phyloP scores from a whole-genome alignment of 2,329 filamentous ascomycete species.

The Orbilia quercus region DNA sequence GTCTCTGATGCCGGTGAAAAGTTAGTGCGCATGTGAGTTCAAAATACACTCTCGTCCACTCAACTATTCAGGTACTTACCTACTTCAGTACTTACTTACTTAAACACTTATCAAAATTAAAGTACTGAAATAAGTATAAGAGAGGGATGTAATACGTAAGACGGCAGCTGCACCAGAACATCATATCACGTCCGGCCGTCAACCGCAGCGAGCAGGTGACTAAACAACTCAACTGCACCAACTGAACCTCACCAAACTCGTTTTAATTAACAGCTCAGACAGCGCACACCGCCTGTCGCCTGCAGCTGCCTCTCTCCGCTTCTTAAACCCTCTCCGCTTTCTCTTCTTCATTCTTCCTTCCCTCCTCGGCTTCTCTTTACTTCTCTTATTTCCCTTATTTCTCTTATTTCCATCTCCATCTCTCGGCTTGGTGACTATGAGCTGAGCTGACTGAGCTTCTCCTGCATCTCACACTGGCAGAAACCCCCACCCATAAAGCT shows the following conservation, averaged over 20 bases:
- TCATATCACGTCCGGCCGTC: too few species aligned
- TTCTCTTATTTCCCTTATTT: slow-evolving; percentile 6
- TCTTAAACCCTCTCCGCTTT: neutral
- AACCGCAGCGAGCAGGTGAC: slow-evolving; percentile 1
- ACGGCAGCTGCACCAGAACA: neutral
- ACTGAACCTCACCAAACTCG: too few species aligned
- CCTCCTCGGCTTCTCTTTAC: slow-evolving; percentile 3
- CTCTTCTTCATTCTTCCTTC: slow-evolving; percentile 14
- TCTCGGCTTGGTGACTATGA: neutral
- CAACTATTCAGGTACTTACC: too few species aligned
- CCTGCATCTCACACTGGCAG: too few species aligned
- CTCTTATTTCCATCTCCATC: neutral
- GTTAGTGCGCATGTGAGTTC: too few species aligned
- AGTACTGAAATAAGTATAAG: too few species aligned
- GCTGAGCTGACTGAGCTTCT: slow-evolving; percentile 7
- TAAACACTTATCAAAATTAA: too few species aligned
- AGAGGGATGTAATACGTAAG: neutral
- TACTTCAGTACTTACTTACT: too few species aligned
- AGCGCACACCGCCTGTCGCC: slow-evolving; percentile 21
- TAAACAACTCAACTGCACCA: slow-evolving; percentile 41
- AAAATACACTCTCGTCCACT: too few species aligned
- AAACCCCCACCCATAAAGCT: slow-evolving; percentile 3
- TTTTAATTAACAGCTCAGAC: slow-evolving; percentile 13
- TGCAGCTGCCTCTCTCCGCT: slow-evolving; percentile 30
- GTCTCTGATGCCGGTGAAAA: too few species aligned